Evolutionary conservation across 2,329 filamentous ascomycete species (phyloP).

Genomic region (Talaromyces sp.): DNA sequence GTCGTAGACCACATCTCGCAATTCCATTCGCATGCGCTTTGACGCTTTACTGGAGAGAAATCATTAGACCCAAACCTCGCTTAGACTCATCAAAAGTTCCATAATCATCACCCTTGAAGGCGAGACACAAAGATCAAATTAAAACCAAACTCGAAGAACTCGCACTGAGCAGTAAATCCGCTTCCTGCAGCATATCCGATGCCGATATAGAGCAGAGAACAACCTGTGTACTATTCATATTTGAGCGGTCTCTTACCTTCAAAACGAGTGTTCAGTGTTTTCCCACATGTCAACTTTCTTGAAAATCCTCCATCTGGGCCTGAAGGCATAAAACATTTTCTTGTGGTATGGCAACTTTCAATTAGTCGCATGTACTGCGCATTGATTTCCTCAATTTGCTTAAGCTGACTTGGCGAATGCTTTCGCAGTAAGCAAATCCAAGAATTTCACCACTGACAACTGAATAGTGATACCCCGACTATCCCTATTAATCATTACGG

Average conservation of each 20-base stretch:
- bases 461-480: too few relatives aligned
- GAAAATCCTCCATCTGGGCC: neutral
- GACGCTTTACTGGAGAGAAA: neutral
- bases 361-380: constrained; percentile 2
- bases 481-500: too few relatives aligned
- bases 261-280: neutral
- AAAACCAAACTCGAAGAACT: constrained; percentile 7
- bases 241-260: neutral
- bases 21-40: neutral
- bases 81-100: neutral
- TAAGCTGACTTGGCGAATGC: neutral
- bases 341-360: neutral
- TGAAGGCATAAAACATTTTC: neutral
- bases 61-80: neutral
- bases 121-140: neutral
- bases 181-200: neutral
- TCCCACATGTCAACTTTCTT: neutral
- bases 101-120: neutral
- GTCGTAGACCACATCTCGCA: neutral
- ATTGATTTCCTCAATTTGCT: constrained; percentile 5
- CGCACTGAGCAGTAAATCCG: neutral
- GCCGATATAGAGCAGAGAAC: constrained; percentile 1
- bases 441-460: too few relatives aligned
- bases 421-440: too few relatives aligned
- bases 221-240: neutral